These are phyloP conservation scores for Naganishia onofrii DNA, from an alignment of 768 basidiomycete genomes.

Conservation along the genomic window DNA sequence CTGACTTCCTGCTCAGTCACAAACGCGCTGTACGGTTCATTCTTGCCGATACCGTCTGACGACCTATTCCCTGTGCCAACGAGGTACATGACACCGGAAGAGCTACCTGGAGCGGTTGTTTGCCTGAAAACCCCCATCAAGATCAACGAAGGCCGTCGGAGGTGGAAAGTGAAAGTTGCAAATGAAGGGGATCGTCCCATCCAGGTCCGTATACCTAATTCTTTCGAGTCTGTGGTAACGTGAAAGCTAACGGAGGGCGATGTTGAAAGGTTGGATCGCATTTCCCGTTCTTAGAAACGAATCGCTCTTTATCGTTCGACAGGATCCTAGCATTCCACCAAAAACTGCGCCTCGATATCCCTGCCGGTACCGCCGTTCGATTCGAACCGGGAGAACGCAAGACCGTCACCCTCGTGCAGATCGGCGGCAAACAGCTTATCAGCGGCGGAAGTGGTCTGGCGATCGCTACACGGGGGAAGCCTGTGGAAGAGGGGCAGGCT, in stretches of 20 bases:
- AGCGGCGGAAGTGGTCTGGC: constrained; percentile 78
- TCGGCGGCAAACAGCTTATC: constrained; percentile 69
- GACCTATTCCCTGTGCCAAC: constrained; percentile 62
- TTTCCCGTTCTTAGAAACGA: constrained; percentile 91
- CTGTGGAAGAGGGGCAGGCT: constrained; percentile 52
- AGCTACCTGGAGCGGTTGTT: constrained; percentile 73
- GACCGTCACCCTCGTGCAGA: constrained; percentile 74
- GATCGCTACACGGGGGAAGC: constrained; percentile 47
- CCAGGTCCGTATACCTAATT: constrained; percentile 60
- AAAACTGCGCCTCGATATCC: constrained; percentile 76
- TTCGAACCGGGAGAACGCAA: constrained; percentile 92
- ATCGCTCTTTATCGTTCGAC: constrained; percentile 76
- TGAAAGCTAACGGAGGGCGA: neutral
- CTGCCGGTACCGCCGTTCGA: constrained; percentile 90
- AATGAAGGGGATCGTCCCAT: constrained; percentile 92
- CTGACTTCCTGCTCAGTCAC: constrained; percentile 53
- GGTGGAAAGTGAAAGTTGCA: constrained; percentile 70
- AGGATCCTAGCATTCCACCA: constrained; percentile 65
- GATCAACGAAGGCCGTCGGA: constrained; percentile 71
- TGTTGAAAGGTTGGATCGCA: constrained; percentile 76
- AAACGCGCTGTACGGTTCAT: constrained; percentile 90
- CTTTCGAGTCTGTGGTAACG: constrained; percentile 22
- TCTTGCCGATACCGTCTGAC: constrained; percentile 73
- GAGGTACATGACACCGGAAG: constrained; percentile 59
- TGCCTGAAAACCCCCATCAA: constrained; percentile 63